Percentiles rank a stretch among this genome's conserved stretches.
phyloP scores from a whole-genome alignment of 352 stramenopile species.

The Globisporangium radiosum region DNA sequence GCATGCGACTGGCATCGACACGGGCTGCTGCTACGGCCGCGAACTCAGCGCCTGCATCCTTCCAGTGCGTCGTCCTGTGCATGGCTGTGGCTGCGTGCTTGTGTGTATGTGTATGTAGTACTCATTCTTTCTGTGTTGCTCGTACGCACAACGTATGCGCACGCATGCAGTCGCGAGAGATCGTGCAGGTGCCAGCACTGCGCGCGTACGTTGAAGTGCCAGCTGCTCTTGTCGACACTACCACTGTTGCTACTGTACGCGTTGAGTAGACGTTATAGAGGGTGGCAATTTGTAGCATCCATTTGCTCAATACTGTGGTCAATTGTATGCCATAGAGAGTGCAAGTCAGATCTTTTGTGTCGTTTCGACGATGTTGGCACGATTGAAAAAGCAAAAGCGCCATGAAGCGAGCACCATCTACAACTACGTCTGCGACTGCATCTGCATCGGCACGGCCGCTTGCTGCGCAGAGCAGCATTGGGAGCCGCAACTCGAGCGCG shows the following conservation, averaged over 20 bases:
- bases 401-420: neutral
- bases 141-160: too few species aligned
- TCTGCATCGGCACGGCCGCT: neutral
- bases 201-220: conserved; percentile 4
- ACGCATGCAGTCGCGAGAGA: conserved; percentile 6
- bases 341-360: too few species aligned
- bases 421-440: neutral
- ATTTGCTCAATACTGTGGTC: too few species aligned
- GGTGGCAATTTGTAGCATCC: neutral
- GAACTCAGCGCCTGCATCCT: conserved; percentile 85
- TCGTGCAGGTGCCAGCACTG: conserved; percentile 13
- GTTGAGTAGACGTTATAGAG: neutral
- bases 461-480: neutral
- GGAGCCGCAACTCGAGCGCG: neutral
- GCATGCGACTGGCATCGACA: conserved; percentile 89
- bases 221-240: neutral
- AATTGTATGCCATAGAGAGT: too few species aligned
- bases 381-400: too few species aligned
- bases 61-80: conserved; percentile 32
- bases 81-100: neutral
- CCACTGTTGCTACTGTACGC: neutral
- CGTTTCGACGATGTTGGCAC: too few species aligned
- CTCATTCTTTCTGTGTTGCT: neutral
- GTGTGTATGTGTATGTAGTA: too few species aligned
- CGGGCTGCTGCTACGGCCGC: conserved; percentile 87